Percentiles rank a stretch among this genome's conserved stretches.
These are phyloP conservation scores for Aspergillus sp. DNA, from an alignment of 2,329 filamentous ascomycete genomes.

Conservation along the genomic window DNA sequence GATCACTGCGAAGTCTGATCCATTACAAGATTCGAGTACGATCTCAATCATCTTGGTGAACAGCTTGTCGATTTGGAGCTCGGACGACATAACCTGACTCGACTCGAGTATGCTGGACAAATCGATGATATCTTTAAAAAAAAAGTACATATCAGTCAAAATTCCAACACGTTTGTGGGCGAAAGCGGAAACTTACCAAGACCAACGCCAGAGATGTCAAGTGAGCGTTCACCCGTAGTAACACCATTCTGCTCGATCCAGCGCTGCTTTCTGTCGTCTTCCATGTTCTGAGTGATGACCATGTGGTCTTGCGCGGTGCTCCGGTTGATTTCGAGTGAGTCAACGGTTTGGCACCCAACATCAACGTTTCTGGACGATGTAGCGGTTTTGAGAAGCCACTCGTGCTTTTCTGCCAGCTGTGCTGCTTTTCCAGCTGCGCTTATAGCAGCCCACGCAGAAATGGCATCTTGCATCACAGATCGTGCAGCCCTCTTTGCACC, in stretches of 20 bases:
- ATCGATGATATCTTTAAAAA: slow-evolving; percentile 48
- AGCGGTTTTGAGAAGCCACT: slow-evolving; percentile 52
- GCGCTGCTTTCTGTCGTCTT: slow-evolving; percentile 33
- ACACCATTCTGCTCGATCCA: slow-evolving; percentile 37
- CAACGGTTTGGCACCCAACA: slow-evolving; percentile 49
- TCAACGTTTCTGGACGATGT: slow-evolving; percentile 46
- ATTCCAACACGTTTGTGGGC: too few relatives aligned
- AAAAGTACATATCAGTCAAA: slow-evolving; percentile 26
- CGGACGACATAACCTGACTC: slow-evolving; percentile 57
- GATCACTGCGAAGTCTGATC: slow-evolving; percentile 52
- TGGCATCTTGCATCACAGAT: slow-evolving; percentile 49
- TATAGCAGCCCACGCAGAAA: slow-evolving; percentile 51
- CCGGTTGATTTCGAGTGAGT: slow-evolving; percentile 37
- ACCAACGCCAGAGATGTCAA: slow-evolving; percentile 37
- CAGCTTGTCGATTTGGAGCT: slow-evolving; percentile 55
- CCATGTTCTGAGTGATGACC: slow-evolving; percentile 22
- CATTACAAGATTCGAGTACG: slow-evolving; percentile 55
- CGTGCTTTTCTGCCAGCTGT: slow-evolving; percentile 51
- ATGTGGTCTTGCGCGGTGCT: slow-evolving; percentile 24
- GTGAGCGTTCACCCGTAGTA: slow-evolving; percentile 28
- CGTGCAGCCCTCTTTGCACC: slow-evolving; percentile 53
- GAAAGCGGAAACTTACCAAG: slow-evolving; percentile 22
- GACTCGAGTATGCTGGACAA: slow-evolving; percentile 56
- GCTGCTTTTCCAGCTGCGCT: slow-evolving; percentile 52
- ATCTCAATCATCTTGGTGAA: slow-evolving; percentile 57